Evolutionary conservation across 1,284 basidiomycete species (phyloP), one percentile per base, ranked within the genome.

Genomic region (Austroboletus rostrupii): DNA sequence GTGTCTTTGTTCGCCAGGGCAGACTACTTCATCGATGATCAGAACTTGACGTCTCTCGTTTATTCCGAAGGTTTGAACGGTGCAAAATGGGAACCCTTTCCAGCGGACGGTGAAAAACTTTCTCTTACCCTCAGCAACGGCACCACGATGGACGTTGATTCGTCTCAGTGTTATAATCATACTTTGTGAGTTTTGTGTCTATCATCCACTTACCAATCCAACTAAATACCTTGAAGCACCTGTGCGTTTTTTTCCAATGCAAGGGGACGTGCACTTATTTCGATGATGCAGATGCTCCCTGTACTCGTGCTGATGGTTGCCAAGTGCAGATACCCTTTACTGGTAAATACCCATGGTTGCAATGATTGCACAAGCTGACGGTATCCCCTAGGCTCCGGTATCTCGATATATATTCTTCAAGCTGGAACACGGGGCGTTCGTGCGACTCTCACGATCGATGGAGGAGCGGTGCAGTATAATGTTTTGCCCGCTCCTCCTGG

Each of bases 11-110:
- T 50, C 12, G 44, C 38, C 26, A 48, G 20, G n/a, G 57, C 55
- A 37, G 55, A 60, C 29, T 60, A 60, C 31, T 50, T 40, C 20
- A 56, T 59, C 20, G 57, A 61, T 16, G 60, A 60, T 17, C 50
- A 53, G 37, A 57, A 60, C 32, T 28, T 11, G 13, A 54, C 60
- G 9, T 47, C 50, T 29, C 59, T 54, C 16, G 2, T 45, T 10
- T 61, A 50, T 33, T 50, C 54, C 13, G 48, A 49, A 20, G 53
- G 45, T n/a, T 47, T 57, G 33, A 43, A 33, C 5, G 47, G 49
- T 31, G 47, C 46, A 1, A 51, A 47, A 43, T 59, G 58, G 59
- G 45, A 42, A 3, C 39, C 51, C 10, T 57, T 52, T 26, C 47
- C 35, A 7, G 19, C 38, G 16, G 52, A 45, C n/a, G 41, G 52